phyloP scores from a whole-genome alignment of 1,284 basidiomycete genomes.

The Rhodotorula sp. region DNA sequence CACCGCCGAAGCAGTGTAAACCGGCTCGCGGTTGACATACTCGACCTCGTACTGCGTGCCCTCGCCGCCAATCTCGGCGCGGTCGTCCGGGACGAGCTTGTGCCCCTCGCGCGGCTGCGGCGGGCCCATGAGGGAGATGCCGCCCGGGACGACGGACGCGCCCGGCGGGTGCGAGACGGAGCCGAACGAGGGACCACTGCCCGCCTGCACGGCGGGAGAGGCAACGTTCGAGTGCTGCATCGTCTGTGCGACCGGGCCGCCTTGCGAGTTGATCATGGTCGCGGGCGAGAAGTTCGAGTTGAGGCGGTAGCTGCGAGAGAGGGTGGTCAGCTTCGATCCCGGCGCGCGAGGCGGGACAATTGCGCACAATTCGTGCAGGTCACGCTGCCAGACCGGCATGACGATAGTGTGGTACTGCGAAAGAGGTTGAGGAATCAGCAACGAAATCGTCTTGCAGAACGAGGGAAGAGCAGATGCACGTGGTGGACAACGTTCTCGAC shows the following conservation, averaged over 20 bases:
- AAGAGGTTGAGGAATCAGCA: background rate
- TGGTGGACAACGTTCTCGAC: constrained; percentile 28
- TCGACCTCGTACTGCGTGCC: constrained; percentile 22
- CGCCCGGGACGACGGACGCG: constrained; percentile 1
- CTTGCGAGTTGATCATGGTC: background rate
- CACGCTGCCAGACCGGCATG: constrained; percentile 31
- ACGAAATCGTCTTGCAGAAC: too few relatives aligned
- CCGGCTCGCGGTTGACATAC: constrained; percentile 30
- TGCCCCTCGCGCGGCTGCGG: constrained; percentile 15
- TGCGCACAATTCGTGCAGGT: constrained; percentile 34
- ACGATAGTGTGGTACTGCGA: constrained; percentile 28
- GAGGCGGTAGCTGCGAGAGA: constrained; percentile 13
- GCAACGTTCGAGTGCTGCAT: constrained; percentile 4
- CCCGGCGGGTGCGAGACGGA: constrained; percentile 19
- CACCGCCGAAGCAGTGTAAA: background rate
- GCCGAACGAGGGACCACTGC: background rate
- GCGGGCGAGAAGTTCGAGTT: constrained; percentile 19
- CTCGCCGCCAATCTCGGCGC: constrained; percentile 7
- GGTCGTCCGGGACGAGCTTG: constrained; percentile 20
- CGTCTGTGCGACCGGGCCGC: background rate
- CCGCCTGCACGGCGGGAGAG: constrained; percentile 5
- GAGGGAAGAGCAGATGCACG: background rate
- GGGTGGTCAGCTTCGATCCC: background rate
- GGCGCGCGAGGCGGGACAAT: background rate
- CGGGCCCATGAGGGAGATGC: background rate